Evolutionary conservation across 306 rosid species (phyloP).

Genomic region (Cucurbita moschata): DNA sequence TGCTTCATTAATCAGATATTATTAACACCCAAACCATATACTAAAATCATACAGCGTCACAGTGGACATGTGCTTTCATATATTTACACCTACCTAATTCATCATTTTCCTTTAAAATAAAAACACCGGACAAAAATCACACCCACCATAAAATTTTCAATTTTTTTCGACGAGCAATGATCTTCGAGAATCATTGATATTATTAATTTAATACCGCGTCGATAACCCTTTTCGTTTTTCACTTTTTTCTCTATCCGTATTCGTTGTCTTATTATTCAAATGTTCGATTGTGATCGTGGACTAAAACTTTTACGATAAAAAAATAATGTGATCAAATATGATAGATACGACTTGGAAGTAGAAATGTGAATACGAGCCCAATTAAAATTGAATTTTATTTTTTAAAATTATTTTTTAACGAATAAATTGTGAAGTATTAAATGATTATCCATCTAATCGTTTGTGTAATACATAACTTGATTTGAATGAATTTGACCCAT

Average conservation of each 20-base stretch:
- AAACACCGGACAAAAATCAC: neutral
- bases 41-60: neutral
- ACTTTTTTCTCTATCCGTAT: neutral
- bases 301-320: no score
- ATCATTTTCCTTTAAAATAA: slow-evolving; percentile 1
- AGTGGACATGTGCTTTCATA: slow-evolving; percentile 35
- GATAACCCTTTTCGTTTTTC: neutral
- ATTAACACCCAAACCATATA: neutral
- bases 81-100: slow-evolving; percentile 29
- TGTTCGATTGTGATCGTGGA: no score
- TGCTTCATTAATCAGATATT: neutral
- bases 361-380: no score
- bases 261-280: neutral
- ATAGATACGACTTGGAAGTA: no score
- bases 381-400: no score
- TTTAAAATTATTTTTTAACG: neutral
- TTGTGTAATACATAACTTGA: neutral
- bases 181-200: neutral
- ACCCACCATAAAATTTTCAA: neutral
- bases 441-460: neutral
- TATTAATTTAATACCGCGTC: neutral
- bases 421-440: neutral
- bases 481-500: neutral
- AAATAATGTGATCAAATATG: no score
- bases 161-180: neutral